These are phyloP conservation scores for Sarocladium strictum DNA, from an alignment of 2,329 filamentous ascomycete species.

Conservation along the genomic window DNA sequence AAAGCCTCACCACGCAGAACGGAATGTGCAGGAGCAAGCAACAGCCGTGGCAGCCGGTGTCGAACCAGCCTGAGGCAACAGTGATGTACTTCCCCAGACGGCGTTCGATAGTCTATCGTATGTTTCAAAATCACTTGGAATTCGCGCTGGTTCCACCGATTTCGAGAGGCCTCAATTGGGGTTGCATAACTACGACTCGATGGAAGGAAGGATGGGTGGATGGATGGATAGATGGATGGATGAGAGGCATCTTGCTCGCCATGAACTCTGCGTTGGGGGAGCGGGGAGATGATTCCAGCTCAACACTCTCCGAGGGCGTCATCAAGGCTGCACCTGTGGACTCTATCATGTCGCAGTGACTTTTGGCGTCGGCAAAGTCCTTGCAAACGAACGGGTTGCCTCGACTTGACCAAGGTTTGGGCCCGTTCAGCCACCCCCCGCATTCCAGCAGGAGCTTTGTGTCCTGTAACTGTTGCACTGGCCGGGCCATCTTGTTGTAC, in stretches of 20 bases:
- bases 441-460: constrained; percentile 4
- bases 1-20: background rate
- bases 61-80: background rate
- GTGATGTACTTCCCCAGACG: background rate
- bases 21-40: background rate
- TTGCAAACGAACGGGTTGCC: background rate
- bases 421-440: background rate
- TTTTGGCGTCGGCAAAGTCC: background rate
- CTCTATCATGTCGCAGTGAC: background rate
- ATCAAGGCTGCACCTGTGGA: background rate
- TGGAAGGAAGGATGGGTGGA: too few relatives aligned
- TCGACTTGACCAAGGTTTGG: background rate
- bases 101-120: background rate
- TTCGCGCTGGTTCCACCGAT: background rate
- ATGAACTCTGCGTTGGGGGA: background rate
- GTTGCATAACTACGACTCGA: too few relatives aligned
- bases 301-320: background rate
- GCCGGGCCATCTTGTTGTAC: background rate
- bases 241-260: background rate
- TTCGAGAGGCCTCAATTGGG: background rate
- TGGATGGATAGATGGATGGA: too few relatives aligned
- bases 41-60: too few relatives aligned
- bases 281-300: background rate
- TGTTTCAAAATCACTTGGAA: background rate
- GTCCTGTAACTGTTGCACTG: constrained; percentile 1